These are phyloP conservation scores for Diaporthe vexans DNA, from an alignment of 2,329 filamentous ascomycete genomes.

Conservation along the genomic window DNA sequence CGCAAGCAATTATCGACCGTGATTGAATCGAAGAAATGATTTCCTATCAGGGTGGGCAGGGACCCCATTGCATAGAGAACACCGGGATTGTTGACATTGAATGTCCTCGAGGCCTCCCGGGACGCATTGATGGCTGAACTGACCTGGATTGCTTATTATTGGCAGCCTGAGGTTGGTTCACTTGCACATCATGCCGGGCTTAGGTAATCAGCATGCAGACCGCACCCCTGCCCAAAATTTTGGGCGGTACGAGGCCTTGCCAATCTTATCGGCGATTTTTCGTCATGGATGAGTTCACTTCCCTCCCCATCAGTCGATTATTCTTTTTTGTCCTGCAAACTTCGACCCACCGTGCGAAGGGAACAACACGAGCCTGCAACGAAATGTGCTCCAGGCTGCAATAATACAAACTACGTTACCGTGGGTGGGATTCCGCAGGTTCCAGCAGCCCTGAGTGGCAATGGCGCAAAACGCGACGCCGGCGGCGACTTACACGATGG, in stretches of 20 bases:
- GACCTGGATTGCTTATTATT: background rate
- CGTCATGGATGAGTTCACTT: slow-evolving; percentile 29
- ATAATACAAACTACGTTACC: slow-evolving; percentile 19
- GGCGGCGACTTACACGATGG: slow-evolving; percentile 40
- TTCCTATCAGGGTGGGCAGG: no score
- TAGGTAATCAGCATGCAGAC: slow-evolving; percentile 10
- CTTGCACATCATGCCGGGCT: background rate
- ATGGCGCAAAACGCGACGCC: slow-evolving; percentile 42
- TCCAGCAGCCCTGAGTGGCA: slow-evolving; percentile 18
- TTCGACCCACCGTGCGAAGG: background rate
- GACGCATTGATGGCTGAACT: slow-evolving; percentile 1
- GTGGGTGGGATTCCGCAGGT: slow-evolving; percentile 4
- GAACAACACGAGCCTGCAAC: background rate
- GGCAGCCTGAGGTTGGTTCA: background rate
- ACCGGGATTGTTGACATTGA: background rate
- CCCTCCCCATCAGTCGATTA: slow-evolving; percentile 27
- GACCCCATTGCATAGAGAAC: background rate
- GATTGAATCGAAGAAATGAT: no score
- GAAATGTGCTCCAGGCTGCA: slow-evolving; percentile 26
- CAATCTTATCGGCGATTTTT: slow-evolving; percentile 39
- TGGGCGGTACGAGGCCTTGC: background rate
- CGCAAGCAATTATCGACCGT: no score
- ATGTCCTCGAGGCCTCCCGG: background rate
- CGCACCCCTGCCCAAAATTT: slow-evolving; percentile 31
- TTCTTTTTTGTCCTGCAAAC: background rate